These are phyloP conservation scores for Hyaloscypha bicolor DNA, from an alignment of 495 filamentous ascomycete species.

Conservation along the genomic window DNA sequence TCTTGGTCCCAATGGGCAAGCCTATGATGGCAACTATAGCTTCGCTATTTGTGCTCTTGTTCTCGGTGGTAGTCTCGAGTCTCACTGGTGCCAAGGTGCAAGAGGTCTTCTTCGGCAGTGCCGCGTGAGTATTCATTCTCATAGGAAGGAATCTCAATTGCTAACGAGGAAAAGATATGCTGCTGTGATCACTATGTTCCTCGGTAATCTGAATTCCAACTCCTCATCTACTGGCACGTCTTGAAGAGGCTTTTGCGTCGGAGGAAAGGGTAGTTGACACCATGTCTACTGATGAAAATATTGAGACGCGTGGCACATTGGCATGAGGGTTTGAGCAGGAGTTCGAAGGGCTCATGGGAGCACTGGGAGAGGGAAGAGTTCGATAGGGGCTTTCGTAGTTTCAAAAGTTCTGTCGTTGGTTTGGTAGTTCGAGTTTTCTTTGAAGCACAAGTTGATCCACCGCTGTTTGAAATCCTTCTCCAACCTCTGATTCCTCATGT, in stretches of 20 bases:
- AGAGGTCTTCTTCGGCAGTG: slow-evolving; percentile 15
- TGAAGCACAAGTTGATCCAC: neutral
- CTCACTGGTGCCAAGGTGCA: slow-evolving; percentile 11
- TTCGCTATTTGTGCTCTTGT: slow-evolving; percentile 8
- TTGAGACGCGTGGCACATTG: neutral
- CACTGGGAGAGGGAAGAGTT: neutral
- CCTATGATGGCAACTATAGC: slow-evolving; percentile 10
- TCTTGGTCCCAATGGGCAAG: slow-evolving; percentile 8
- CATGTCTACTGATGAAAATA: neutral
- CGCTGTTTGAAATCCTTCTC: neutral
- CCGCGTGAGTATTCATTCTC: slow-evolving; percentile 10
- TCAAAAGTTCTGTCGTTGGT: neutral
- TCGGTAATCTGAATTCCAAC: slow-evolving; percentile 5
- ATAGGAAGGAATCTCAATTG: neutral
- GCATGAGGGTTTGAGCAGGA: neutral
- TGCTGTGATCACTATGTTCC: slow-evolving; percentile 10
- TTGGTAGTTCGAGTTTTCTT: neutral
- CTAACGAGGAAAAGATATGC: slow-evolving; percentile 8
- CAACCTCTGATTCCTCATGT: neutral
- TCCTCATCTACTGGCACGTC: neutral
- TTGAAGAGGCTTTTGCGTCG: neutral
- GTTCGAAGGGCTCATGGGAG: neutral
- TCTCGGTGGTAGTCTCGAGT: slow-evolving; percentile 6
- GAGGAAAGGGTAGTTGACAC: neutral
- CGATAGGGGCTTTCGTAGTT: neutral